A percentile compares a stretch with the other conserved stretches of the same genome.
These are phyloP conservation scores for Hericium erinaceus DNA, from an alignment of 768 basidiomycete genomes.

Conservation along the genomic window DNA sequence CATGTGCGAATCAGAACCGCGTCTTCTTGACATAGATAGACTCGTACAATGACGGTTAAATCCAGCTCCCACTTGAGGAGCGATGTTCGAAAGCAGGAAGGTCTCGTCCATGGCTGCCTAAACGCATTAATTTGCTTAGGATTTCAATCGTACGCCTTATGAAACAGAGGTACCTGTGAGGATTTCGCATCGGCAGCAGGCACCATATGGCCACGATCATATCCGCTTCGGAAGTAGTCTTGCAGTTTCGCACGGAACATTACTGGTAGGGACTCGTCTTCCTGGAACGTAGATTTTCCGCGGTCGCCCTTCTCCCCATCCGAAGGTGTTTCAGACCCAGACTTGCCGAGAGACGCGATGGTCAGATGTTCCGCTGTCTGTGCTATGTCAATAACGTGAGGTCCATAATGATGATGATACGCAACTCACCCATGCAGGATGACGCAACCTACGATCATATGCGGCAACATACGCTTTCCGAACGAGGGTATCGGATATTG, in stretches of 20 bases:
- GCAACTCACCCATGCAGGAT: slow-evolving; percentile 81
- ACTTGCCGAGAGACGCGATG: slow-evolving; percentile 56
- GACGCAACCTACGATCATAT: slow-evolving; percentile 84
- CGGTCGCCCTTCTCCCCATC: slow-evolving; percentile 51
- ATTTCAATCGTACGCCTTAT: background rate
- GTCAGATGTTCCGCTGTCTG: slow-evolving; percentile 97
- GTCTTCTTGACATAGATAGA: background rate
- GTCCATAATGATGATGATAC: background rate
- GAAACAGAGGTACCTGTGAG: slow-evolving; percentile 48
- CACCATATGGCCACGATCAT: slow-evolving; percentile 97
- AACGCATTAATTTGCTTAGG: background rate
- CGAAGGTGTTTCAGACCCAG: slow-evolving; percentile 24
- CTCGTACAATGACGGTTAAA: slow-evolving; percentile 89
- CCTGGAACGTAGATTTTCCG: slow-evolving; percentile 66
- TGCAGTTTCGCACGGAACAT: slow-evolving; percentile 73
- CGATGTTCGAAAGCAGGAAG: slow-evolving; percentile 90
- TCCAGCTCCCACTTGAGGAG: slow-evolving; percentile 94
- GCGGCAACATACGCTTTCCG: slow-evolving; percentile 80
- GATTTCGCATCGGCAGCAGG: slow-evolving; percentile 93
- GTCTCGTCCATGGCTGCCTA: slow-evolving; percentile 95
- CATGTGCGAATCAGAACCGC: background rate
- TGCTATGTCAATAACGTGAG: background rate
- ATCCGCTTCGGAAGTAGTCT: slow-evolving; percentile 90
- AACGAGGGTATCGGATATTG: slow-evolving; percentile 69
- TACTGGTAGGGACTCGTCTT: slow-evolving; percentile 72